Evolutionary conservation across 495 filamentous ascomycete genomes (phyloP), one percentile per base, ranked within the genome.

Genomic region (Penicillium taxi): DNA sequence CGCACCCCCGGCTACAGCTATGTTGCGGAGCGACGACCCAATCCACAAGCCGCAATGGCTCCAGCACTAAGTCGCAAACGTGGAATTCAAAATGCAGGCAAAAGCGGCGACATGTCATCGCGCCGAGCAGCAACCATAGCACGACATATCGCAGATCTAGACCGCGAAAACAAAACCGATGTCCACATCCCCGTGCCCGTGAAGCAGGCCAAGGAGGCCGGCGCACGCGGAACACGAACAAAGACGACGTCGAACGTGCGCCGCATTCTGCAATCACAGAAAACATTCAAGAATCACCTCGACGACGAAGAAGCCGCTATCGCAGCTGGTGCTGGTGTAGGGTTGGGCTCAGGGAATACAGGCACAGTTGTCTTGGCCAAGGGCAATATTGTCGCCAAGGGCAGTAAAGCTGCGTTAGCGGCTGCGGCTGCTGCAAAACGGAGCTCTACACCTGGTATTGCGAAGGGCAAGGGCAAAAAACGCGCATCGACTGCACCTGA

Each of bases 281-380:
- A 95, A 67, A 88, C 85, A 0, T 94, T 94, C 48, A 74, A 78
- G 26, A 93, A 96, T 59, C 82, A 96, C 52, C 74, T 96, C 22
- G 83, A 85, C 39, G 89, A 96, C 59, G 88, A 86, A 63, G 78
- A 86, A 47, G 88, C 88, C 6, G 65, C 81, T 14, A 54, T 79
- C 12, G 31, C 38, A 0, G 53, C 44, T 2, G 32, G 45, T 15
- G 45, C 42, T 6, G 43, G 44, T 2, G 15, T 36, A 1, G 29
- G 32, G 9, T 14, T 21, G 1, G 40, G 37, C 3, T 20, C 27
- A 0, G 37, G 19, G 1, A 8, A 18, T 15, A 17, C 18, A 24
- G 11, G 22, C n/a, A 35, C 23, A 15, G 25, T 33, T 11, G 15
- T 26, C 1, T 1, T 18, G 26, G 39, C 24, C 1, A 27, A 13